Conservation (phyloP, 192 early-diverging fungal species). For the Coemansia nantahalensis region DNA sequence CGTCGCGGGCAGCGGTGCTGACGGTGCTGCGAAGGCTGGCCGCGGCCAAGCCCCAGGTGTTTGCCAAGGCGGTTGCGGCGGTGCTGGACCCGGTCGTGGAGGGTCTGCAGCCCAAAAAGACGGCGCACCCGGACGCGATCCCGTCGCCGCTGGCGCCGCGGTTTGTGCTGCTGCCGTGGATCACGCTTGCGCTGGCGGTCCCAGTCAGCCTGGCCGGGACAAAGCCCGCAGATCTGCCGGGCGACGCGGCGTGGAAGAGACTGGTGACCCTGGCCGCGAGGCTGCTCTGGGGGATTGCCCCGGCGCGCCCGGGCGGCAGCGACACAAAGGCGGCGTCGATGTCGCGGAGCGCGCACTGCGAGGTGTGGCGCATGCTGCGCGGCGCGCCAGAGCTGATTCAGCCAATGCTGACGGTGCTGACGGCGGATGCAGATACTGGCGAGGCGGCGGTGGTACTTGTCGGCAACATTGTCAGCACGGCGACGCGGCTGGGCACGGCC, state of each 20-base stretch:
- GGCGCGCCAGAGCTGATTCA: conserved; percentile 39
- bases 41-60: conserved; percentile 49
- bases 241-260: conserved; percentile 51
- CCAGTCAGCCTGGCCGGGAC: conserved; percentile 24
- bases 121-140: conserved; percentile 25
- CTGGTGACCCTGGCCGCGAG: conserved; percentile 54
- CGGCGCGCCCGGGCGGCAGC: conserved; percentile 12
- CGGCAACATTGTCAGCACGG: conserved; percentile 60
- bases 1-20: conserved; percentile 60
- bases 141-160: conserved; percentile 57
- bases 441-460: conserved; percentile 58
- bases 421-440: conserved; percentile 30
- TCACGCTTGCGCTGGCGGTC: conserved; percentile 51
- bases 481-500: conserved; percentile 41
- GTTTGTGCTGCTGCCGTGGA: conserved; percentile 65
- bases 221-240: conserved; percentile 52
- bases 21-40: conserved; percentile 59
- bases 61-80: conserved; percentile 56
- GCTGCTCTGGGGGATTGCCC: conserved; percentile 60
- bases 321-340: conserved; percentile 28
- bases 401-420: conserved; percentile 53
- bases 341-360: conserved; percentile 39
- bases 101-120: conserved; percentile 45
- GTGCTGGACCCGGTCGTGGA: conserved; percentile 48
- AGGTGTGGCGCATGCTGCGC: conserved; percentile 46